Base-by-base conservation (phyloP, 2,329 filamentous ascomycete genomes). In the Colletotrichum caudatum region DNA sequence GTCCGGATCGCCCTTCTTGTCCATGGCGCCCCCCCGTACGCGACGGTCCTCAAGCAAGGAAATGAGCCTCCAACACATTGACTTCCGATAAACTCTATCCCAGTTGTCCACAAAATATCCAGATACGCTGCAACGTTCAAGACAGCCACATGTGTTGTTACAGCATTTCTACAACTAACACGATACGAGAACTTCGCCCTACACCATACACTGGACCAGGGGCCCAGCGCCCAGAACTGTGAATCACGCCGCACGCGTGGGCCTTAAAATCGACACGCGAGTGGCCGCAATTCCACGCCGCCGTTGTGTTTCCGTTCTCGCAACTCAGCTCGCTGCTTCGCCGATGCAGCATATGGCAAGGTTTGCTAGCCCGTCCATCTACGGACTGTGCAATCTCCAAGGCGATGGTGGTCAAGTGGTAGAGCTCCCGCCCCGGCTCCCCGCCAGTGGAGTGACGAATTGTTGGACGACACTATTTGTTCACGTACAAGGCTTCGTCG, bases 81-180 rank as follows among this genome's bases (percentile, higher is more conserved):
- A 20, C 5, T 26, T 62, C 56, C 37, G 39, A 44, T 67, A 57
- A 70, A 70, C 56, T 70, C 54, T 67, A 67, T 67, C 68, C 68
- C 48, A 50, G 57, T 62, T 67, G 56, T 35, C 68, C 50, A 67
- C 54, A 35, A 44, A 57, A 35, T 44, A n/a, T 18, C 56, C 62
- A 57, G 61, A 66, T 64, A 57, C 41, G 39, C 29, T 62, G 64
- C 57, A 61, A 67, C 33, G 23, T 33, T 37, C 41, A 50, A 70
- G 41, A 41, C 33, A 61, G 50, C 26, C 37, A 66, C 57, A 41
- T 41, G 39, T 33, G 63, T 41, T 23, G 26, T 54, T 20, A 53
- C 41, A 59, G 33, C 26, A 66, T 54, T 29, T 44, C 44, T 26
- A 33, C 41, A 16, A 46, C 41, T 46, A 44, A 66, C 41, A 23